A percentile compares a stretch with the other conserved stretches of the same genome.
These are phyloP conservation scores for Botrytis tulipae DNA, from an alignment of 2,329 filamentous ascomycete species.

Conservation along the genomic window DNA sequence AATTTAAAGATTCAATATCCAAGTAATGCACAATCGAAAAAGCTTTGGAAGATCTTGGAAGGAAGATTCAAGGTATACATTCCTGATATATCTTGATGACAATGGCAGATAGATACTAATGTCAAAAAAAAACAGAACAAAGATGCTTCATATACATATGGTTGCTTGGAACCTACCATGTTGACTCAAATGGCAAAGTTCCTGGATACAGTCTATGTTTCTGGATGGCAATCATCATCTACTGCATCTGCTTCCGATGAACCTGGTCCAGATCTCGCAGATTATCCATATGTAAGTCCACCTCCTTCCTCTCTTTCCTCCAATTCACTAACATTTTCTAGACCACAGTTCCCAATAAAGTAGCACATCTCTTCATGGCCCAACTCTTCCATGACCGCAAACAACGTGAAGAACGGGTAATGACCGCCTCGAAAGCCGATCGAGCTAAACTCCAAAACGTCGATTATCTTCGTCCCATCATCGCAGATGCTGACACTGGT, in stretches of 20 bases:
- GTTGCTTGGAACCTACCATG: constrained; percentile 96
- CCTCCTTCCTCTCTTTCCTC: not conserved
- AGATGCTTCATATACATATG: constrained; percentile 91
- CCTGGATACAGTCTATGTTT: constrained; percentile 97
- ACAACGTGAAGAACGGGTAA: constrained; percentile 91
- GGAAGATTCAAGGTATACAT: constrained; percentile 69
- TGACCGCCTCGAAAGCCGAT: constrained; percentile 64
- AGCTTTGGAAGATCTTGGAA: constrained; percentile 91
- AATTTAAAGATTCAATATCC: constrained; percentile 89
- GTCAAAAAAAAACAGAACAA: constrained; percentile 55
- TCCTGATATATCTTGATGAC: not conserved
- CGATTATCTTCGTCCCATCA: constrained; percentile 93
- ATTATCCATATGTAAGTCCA: constrained; percentile 80
- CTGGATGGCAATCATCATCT: constrained; percentile 97
- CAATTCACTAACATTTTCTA: constrained; percentile 40
- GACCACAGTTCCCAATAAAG: constrained; percentile 98
- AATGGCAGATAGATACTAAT: constrained; percentile 1
- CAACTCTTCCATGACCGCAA: constrained; percentile 99
- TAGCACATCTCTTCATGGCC: constrained; percentile 94
- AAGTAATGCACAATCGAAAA: constrained; percentile 85
- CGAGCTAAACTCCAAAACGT: constrained; percentile 73
- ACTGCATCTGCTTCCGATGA: constrained; percentile 94
- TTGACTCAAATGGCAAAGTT: constrained; percentile 99
- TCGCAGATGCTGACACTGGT: constrained; percentile 95
- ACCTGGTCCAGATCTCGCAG: constrained; percentile 94